Evolutionary conservation across 2,329 filamentous ascomycete genomes (phyloP), one percentile per base, ranked within the genome.

Genomic region (Ambrosiella xylebori): DNA sequence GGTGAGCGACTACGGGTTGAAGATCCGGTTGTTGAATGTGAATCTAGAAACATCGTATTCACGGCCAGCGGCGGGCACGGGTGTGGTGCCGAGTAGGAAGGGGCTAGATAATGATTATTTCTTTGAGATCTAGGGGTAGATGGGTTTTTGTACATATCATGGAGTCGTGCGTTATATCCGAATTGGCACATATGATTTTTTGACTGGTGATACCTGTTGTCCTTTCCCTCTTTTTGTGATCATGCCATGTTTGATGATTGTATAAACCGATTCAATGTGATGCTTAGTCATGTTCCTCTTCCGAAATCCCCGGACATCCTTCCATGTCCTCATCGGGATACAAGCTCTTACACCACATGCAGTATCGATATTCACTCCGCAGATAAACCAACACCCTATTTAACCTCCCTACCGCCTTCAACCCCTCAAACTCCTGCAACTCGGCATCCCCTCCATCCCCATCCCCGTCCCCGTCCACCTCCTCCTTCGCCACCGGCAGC

Each of bases 71-170:
- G 76, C 77, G n/a, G 86, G 85, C 45, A 81, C 82, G 4, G 87
- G 88, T 12, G 76, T 80, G 59, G 81, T 95, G 62, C 91, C 93
- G 2, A 86, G 82, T 65, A 76, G 93, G 57, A 86, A 93, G 64
- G 90, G 87, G 0, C 69, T 97, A 63, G 88, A 95, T 68, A 88
- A 95, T 63, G 85, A 96, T 68, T 98, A 94, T 69, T 96, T 85
- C 71, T 97, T 94, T 71, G 87, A 91, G 68, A 76, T 86, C 15
- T 54, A 44, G 15, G 41, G 27, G 47, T 49, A 17, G 4, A 38
- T 51, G 15, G 6, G 13, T 56, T 39, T 56, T 11, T 51, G 44
- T 11, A 44, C 45, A 37, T 36, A 38, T 15, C 38, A 19, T 55
- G 41, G 13, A 9, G 36, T 19, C 47, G 4, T 39, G 36, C 35